Evolutionary conservation across 495 filamentous ascomycete species (phyloP).

Genomic region (Sphaerosporella brunnea): DNA sequence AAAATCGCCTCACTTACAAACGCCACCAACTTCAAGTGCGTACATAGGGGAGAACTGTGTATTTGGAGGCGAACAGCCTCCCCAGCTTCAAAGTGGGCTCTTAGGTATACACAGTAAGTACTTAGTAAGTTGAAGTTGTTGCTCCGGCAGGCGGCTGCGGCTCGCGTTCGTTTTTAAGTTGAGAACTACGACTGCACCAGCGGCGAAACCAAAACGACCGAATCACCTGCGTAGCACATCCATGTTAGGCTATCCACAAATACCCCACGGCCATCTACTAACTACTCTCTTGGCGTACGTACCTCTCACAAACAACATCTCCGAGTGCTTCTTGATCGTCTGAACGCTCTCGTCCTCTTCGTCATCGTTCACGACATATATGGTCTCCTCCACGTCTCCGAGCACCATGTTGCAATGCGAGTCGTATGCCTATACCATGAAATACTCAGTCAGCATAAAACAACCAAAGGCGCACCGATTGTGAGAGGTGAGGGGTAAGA

Average conservation of each 20-base stretch:
- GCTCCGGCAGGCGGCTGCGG: too few relatives aligned
- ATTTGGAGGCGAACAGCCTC: too few relatives aligned
- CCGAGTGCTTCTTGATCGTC: slow-evolving; percentile 89
- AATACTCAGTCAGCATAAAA: too few relatives aligned
- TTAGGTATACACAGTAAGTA: too few relatives aligned
- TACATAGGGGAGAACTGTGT: too few relatives aligned
- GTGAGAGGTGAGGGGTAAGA: neutral
- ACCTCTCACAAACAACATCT: slow-evolving; percentile 99
- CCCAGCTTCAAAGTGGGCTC: too few relatives aligned
- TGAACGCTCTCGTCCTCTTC: slow-evolving; percentile 60
- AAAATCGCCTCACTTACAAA: too few relatives aligned
- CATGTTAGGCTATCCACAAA: slow-evolving; percentile 25
- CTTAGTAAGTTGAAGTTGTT: too few relatives aligned
- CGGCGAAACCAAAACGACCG: slow-evolving; percentile 87
- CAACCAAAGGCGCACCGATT: too few relatives aligned
- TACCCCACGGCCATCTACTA: neutral
- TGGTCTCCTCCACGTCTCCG: slow-evolving; percentile 91
- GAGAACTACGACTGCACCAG: slow-evolving; percentile 31
- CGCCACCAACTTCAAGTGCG: too few relatives aligned
- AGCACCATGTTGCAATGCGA: slow-evolving; percentile 97
- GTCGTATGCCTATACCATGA: slow-evolving; percentile 88
- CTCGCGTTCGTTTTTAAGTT: neutral
- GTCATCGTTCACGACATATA: slow-evolving; percentile 75
- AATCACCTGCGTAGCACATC: slow-evolving; percentile 47
- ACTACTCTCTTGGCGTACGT: slow-evolving; percentile 18